phyloP scores from a whole-genome alignment of 169 alveolate genomes.

The Plasmodium vivax region DNA sequence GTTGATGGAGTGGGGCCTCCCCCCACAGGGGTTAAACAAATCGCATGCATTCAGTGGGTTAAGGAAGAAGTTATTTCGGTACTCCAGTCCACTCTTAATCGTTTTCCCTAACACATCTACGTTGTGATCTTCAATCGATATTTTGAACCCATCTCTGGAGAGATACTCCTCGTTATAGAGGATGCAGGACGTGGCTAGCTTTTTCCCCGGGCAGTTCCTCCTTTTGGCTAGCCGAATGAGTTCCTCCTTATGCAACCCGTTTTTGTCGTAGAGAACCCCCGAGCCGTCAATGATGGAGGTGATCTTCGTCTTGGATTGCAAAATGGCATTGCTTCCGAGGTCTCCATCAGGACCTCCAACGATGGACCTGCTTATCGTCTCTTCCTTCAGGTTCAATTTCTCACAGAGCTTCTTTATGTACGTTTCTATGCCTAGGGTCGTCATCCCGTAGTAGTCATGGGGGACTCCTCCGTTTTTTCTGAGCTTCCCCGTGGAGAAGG shows the following conservation, averaged over 20 bases:
- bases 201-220: constrained; percentile 36
- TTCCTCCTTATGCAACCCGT: constrained; percentile 86
- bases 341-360: constrained; percentile 94
- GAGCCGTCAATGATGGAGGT: constrained; percentile 89
- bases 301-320: constrained; percentile 85
- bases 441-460: constrained; percentile 91
- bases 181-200: constrained; percentile 76
- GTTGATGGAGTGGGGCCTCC: constrained; percentile 89
- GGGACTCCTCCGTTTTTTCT: constrained; percentile 91
- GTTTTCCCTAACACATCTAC: constrained; percentile 84
- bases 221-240: constrained; percentile 81
- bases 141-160: constrained; percentile 83
- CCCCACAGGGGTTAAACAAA: constrained; percentile 92
- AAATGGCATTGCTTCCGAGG: constrained; percentile 89
- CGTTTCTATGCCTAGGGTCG: constrained; percentile 86
- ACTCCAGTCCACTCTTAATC: constrained; percentile 84
- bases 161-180: constrained; percentile 78
- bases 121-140: constrained; percentile 81
- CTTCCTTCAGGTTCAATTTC: constrained; percentile 80
- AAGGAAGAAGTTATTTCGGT: constrained; percentile 85
- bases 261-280: constrained; percentile 89
- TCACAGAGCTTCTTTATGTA: constrained; percentile 78
- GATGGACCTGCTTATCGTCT: constrained; percentile 83
- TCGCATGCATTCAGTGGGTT: constrained; percentile 81
- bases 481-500: constrained; percentile 90